Base-by-base conservation (phyloP, 805 yeast species). In the Candida vartiovaarae region DNA sequence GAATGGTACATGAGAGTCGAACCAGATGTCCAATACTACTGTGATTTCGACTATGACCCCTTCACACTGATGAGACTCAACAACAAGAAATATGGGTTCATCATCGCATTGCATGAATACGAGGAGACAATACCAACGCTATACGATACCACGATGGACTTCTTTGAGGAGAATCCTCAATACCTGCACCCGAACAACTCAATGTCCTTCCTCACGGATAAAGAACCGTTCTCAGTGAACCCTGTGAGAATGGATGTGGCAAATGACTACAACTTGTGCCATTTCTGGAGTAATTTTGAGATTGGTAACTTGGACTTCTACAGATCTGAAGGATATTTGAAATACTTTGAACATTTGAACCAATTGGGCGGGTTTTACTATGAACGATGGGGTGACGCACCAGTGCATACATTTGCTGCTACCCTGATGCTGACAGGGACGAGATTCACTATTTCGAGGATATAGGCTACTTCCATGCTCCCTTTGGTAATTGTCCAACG, bases 361-460 rank as follows among this genome's bases (percentile, higher is more conserved):
- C 54, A 70, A 29, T 68, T 76, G 20, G 90, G 88, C 39, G 93
- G 93, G 4, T 85, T 86, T 58, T 83, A 83, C 61, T 82, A 84
- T 44, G 96, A 88, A 63, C 67, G 96, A 46, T 89, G 96, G 96
- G 96, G 96, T 11, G 96, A 89, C 65, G 96, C 96, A 0, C 96
- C 96, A 0, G 85, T 88, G 11, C 96, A 88, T 60, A 70, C 91
- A 0, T 67, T 87, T 28, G 95, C 79, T 1, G 80, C 76, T 1
- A 60, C 84, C 0, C 60, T 85, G 36, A 60, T 85, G 36, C 63
- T 85, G 48, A 79, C 48, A 72, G 67, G 42, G 59, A 68, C 15
- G 82, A 86, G 57, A 63, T 89, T 35, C 83, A 81, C 57, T 87
- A 83, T 66, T 85, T 89, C 61, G 80, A 80, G 45, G 95, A 88